Evolutionary conservation across 2,329 filamentous ascomycete species (phyloP).

Genomic region (Sarocladiaceae sp.): DNA sequence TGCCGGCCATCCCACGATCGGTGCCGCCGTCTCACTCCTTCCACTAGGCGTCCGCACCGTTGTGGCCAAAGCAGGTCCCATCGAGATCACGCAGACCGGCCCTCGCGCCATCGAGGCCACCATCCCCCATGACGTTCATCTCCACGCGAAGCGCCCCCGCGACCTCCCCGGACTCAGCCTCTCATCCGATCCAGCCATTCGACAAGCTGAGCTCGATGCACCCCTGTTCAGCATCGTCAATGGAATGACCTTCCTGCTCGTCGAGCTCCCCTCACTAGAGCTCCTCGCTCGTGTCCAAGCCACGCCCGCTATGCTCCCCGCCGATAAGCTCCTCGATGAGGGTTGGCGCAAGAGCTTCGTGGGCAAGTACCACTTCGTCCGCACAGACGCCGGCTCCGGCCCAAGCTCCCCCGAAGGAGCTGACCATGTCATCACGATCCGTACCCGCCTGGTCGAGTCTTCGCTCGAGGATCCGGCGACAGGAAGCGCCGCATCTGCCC

Average conservation of each 20-base stretch:
- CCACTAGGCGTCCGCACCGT: slow-evolving; percentile 33
- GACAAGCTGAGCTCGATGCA: slow-evolving; percentile 31
- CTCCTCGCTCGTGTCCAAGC: slow-evolving; percentile 40
- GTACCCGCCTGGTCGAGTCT: slow-evolving; percentile 54
- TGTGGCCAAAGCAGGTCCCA: slow-evolving; percentile 50
- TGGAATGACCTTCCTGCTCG: slow-evolving; percentile 67
- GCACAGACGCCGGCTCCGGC: slow-evolving; percentile 19
- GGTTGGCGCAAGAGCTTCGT: slow-evolving; percentile 50
- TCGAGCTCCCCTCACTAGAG: slow-evolving; percentile 54
- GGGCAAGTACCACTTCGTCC: slow-evolving; percentile 54
- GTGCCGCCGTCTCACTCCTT: slow-evolving; percentile 44
- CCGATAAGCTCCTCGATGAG: slow-evolving; percentile 40
- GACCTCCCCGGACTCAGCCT: slow-evolving; percentile 28
- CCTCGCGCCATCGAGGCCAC: slow-evolving; percentile 48
- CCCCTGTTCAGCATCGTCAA: slow-evolving; percentile 59
- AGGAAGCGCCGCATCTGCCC: slow-evolving; percentile 54
- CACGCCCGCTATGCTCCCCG: slow-evolving; percentile 16
- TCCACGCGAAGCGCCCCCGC: slow-evolving; percentile 38
- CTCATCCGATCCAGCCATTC: slow-evolving; percentile 21
- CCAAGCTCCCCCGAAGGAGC: not conserved
- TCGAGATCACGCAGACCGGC: slow-evolving; percentile 32
- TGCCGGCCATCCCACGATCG: slow-evolving; percentile 57
- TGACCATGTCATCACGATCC: slow-evolving; percentile 29
- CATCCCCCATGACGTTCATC: slow-evolving; percentile 62
- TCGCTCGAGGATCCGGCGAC: slow-evolving; percentile 54